Evolutionary conservation across 2,329 filamentous ascomycete species (phyloP).

Genomic region (Mollisiaceae sp.): DNA sequence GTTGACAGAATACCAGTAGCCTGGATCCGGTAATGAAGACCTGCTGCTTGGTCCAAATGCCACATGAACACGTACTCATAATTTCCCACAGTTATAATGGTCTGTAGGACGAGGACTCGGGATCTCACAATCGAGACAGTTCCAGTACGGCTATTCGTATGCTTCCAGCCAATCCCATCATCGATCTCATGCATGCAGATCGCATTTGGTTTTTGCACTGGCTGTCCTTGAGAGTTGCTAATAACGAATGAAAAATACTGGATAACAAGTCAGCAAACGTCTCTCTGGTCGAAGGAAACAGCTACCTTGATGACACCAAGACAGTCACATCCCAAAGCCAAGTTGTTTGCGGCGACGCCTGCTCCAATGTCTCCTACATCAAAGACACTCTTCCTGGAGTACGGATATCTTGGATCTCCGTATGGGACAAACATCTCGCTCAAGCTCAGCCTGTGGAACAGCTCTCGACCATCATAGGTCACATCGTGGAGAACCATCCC

Average conservation of each 20-base stretch:
- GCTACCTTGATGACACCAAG: constrained; percentile 65
- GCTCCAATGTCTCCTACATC: constrained; percentile 72
- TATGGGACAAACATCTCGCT: constrained; percentile 70
- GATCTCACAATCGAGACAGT: constrained; percentile 34
- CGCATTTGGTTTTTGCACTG: constrained; percentile 61
- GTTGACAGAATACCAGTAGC: constrained; percentile 67
- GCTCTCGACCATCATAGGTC: constrained; percentile 61
- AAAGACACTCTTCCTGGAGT: constrained; percentile 70
- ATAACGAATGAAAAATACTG: constrained; percentile 60
- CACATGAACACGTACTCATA: constrained; percentile 67
- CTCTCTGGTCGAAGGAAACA: background rate
- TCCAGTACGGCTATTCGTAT: constrained; percentile 60
- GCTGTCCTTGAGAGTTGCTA: constrained; percentile 57
- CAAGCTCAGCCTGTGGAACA: constrained; percentile 62
- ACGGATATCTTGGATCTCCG: constrained; percentile 65
- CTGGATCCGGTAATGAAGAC: constrained; percentile 65
- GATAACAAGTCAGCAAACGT: constrained; percentile 30
- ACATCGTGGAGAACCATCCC: constrained; percentile 66
- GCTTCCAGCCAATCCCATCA: constrained; percentile 72
- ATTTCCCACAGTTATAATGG: constrained; percentile 62
- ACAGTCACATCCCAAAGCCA: constrained; percentile 71
- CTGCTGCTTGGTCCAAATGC: constrained; percentile 67
- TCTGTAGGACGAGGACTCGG: constrained; percentile 36
- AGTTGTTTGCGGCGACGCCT: constrained; percentile 69
- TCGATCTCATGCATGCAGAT: constrained; percentile 74